Percentiles rank a stretch among this genome's conserved stretches.
phyloP scores from a whole-genome alignment of 345 rosid genomes.

The Crucihimalaya himalaica region DNA sequence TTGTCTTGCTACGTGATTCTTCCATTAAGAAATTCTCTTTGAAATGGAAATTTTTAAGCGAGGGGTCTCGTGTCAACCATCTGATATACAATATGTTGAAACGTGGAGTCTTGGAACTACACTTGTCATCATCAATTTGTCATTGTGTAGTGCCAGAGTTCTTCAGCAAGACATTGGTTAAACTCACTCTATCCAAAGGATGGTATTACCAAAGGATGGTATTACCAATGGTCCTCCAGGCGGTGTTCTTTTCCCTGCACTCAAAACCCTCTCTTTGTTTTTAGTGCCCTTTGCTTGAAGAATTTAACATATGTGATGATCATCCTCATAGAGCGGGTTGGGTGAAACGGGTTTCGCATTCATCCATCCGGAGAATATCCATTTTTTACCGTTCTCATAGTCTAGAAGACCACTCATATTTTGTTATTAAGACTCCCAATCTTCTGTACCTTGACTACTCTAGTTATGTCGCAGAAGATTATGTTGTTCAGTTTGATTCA shows the following conservation, averaged over 20 bases:
- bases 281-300: constrained; percentile 2
- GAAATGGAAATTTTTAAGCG: accelerated
- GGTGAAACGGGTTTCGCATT: neutral
- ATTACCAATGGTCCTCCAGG: neutral
- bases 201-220: accelerated
- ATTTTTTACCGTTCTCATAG: neutral
- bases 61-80: neutral
- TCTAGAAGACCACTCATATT: neutral
- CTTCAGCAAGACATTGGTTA: neutral
- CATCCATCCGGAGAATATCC: neutral
- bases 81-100: neutral
- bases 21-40: constrained; percentile 1
- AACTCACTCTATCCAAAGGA: neutral
- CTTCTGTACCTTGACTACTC: constrained; percentile 5
- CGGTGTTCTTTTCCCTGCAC: constrained; percentile 3
- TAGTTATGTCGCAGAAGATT: neutral
- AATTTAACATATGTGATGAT: neutral
- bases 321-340: neutral
- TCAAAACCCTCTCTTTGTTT: neutral
- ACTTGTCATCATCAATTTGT: neutral
- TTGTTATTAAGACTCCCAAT: neutral
- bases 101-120: neutral
- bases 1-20: neutral
- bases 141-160: neutral
- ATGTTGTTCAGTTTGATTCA: neutral